These are phyloP conservation scores for Fusarium neocosmosporiellum DNA, from an alignment of 2,329 filamentous ascomycete species.

Conservation along the genomic window DNA sequence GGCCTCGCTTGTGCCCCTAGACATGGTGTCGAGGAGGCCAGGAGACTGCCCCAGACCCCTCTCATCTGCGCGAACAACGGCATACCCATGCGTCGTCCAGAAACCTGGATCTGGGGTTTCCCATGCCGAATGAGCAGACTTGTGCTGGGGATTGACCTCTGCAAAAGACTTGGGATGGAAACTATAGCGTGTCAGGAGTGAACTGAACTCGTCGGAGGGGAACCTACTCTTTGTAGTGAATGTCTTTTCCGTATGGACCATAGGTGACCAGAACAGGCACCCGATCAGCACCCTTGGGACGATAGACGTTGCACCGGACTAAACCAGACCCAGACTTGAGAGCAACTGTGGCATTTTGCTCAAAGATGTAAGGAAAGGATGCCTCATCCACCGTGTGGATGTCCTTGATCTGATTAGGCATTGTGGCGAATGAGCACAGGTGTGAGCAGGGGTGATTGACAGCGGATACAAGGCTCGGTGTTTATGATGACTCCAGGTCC, in stretches of 20 bases:
- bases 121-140: slow-evolving; percentile 66
- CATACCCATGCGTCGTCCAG: slow-evolving; percentile 67
- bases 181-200: slow-evolving; percentile 25
- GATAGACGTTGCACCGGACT: slow-evolving; percentile 54
- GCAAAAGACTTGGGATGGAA: slow-evolving; percentile 55
- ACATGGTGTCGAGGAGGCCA: slow-evolving; percentile 62
- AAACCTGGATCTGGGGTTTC: slow-evolving; percentile 68
- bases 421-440: slow-evolving; percentile 10
- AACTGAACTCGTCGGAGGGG: background rate
- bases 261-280: slow-evolving; percentile 76
- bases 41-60: slow-evolving; percentile 60
- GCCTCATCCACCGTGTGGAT: slow-evolving; percentile 44
- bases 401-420: slow-evolving; percentile 47
- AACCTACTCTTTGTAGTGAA: slow-evolving; percentile 66
- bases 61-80: slow-evolving; percentile 65
- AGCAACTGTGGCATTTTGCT: slow-evolving; percentile 46
- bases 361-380: slow-evolving; percentile 55
- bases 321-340: slow-evolving; percentile 42
- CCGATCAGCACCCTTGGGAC: slow-evolving; percentile 42
- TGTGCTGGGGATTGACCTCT: slow-evolving; percentile 65
- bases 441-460: background rate
- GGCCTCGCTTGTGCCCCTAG: slow-evolving; percentile 57
- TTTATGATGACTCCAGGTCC: background rate
- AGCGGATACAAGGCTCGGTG: background rate
- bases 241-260: slow-evolving; percentile 80